phyloP scores from a whole-genome alignment of 1,139 yeast species.

The Yamadazyma buinensis region DNA sequence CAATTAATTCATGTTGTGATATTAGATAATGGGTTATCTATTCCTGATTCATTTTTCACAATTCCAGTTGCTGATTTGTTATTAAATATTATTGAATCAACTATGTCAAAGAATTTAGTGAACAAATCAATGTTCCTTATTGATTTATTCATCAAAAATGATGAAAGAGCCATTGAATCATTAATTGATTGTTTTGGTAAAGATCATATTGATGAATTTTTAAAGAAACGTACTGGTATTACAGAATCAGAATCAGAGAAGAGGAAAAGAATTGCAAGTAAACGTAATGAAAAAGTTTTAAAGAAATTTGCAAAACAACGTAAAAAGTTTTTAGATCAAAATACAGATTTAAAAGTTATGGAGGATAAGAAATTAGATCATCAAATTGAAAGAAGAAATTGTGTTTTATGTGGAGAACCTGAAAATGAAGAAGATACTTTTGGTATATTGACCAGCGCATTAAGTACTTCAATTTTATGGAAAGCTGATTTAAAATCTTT shows the following conservation, averaged over 20 bases:
- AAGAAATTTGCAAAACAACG: slow-evolving; percentile 41
- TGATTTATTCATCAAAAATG: slow-evolving; percentile 45
- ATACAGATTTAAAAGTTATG: slow-evolving; percentile 15
- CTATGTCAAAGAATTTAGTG: slow-evolving; percentile 45
- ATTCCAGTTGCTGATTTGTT: slow-evolving; percentile 57
- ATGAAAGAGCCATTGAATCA: slow-evolving; percentile 46
- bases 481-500: slow-evolving; percentile 33
- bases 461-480: slow-evolving; percentile 43
- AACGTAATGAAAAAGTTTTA: slow-evolving; percentile 36
- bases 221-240: slow-evolving; percentile 22
- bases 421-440: slow-evolving; percentile 44
- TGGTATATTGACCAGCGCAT: slow-evolving; percentile 49
- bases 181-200: slow-evolving; percentile 57
- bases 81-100: slow-evolving; percentile 47
- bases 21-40: slow-evolving; percentile 46
- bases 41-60: slow-evolving; percentile 44
- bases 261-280: slow-evolving; percentile 36
- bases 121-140: slow-evolving; percentile 56
- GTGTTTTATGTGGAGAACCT: slow-evolving; percentile 67
- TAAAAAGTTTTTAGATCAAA: slow-evolving; percentile 32
- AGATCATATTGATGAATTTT: slow-evolving; percentile 43
- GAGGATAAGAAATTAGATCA: slow-evolving; percentile 7
- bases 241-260: slow-evolving; percentile 42
- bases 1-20: slow-evolving; percentile 67
- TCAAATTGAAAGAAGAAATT: slow-evolving; percentile 27